A percentile compares a stretch with the other conserved stretches of the same genome.
These are phyloP conservation scores for Nicotiana otophora DNA, from an alignment of 257 asterid genomes.

Conservation along the genomic window DNA sequence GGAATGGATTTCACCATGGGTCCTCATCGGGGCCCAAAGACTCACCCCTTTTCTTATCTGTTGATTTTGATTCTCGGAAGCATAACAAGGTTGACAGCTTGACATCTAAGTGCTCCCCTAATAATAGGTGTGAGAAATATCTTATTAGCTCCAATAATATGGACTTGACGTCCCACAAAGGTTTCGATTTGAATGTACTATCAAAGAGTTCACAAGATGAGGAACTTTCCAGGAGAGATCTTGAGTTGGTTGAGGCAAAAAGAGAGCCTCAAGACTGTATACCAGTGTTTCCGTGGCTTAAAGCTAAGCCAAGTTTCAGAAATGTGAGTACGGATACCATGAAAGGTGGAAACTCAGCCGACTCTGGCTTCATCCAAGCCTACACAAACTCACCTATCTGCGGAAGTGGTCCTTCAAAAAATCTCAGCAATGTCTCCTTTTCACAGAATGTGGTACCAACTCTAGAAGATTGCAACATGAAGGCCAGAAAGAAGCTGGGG, in stretches of 20 bases:
- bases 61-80: slow-evolving; percentile 28
- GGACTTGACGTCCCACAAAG: slow-evolving; percentile 40
- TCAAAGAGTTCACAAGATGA: slow-evolving; percentile 25
- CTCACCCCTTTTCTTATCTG: slow-evolving; percentile 21
- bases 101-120: slow-evolving; percentile 24
- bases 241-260: slow-evolving; percentile 32
- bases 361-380: slow-evolving; percentile 19
- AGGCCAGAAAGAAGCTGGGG: slow-evolving; percentile 22
- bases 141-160: slow-evolving; percentile 20
- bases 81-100: slow-evolving; percentile 29
- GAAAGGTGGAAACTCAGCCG: not conserved
- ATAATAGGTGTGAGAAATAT: slow-evolving; percentile 31
- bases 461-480: slow-evolving; percentile 24
- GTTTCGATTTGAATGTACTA: slow-evolving; percentile 60
- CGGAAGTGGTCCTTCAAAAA: slow-evolving; percentile 32
- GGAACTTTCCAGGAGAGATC: slow-evolving; percentile 24
- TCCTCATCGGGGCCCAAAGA: slow-evolving; percentile 53
- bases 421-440: slow-evolving; percentile 38
- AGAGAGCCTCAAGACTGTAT: slow-evolving; percentile 29
- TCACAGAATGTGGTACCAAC: slow-evolving; percentile 23
- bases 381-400: slow-evolving; percentile 24
- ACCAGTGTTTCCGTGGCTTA: slow-evolving; percentile 69
- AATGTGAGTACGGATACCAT: slow-evolving; percentile 16
- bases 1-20: slow-evolving; percentile 58
- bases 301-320: slow-evolving; percentile 31